Evolutionary conservation across 2,329 filamentous ascomycete genomes (phyloP), one percentile per base, ranked within the genome.

Genomic region (Venturia carpophila): DNA sequence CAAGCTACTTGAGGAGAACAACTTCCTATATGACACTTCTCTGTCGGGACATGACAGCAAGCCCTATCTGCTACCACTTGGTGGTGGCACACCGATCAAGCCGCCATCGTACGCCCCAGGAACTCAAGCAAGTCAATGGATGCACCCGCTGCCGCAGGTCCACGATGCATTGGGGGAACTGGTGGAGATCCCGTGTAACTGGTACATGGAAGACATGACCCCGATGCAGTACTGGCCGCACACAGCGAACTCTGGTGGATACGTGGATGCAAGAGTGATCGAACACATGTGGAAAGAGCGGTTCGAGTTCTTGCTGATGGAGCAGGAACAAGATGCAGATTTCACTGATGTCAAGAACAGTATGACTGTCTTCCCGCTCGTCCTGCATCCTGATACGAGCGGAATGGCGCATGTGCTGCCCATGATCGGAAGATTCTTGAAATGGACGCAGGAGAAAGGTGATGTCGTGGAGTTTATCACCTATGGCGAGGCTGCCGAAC

Each of bases 251-350:
- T 82, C 79, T 2, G 79, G 82, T 55, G 84, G 84, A 1, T 87
- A 85, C 69, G 83, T 86, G 0, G 81, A 83, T 64, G 79, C 81
- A 5, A 76, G 79, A 11, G 77, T 82, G 1, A 79, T 87, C 37
- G 84, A 87, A 75, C 77, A 81, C 66, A 82, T 86, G 76, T 87
- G 84, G 84, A 80, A 77, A 69, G 83, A 85, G 69, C 78, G 82
- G 15, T 84, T 86, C 68, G 76, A 81, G 67, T 87, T 79, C 77
- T 74, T 85, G n/a, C 66, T 69, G 49, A 67, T 67, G 3, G 77
- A 79, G 69, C 69, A 77, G 66, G 72, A 72, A 63, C 71, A 77
- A 39, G 21, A 49, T n/a, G 60, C 10, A 30, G 43, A 42, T n/a
- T 37, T 27, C 27, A 58, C 52, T 37, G n/a, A 43, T 37, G 70